These are phyloP conservation scores for Furcasterigmium furcatum DNA, from an alignment of 2,329 filamentous ascomycete species.

Conservation along the genomic window DNA sequence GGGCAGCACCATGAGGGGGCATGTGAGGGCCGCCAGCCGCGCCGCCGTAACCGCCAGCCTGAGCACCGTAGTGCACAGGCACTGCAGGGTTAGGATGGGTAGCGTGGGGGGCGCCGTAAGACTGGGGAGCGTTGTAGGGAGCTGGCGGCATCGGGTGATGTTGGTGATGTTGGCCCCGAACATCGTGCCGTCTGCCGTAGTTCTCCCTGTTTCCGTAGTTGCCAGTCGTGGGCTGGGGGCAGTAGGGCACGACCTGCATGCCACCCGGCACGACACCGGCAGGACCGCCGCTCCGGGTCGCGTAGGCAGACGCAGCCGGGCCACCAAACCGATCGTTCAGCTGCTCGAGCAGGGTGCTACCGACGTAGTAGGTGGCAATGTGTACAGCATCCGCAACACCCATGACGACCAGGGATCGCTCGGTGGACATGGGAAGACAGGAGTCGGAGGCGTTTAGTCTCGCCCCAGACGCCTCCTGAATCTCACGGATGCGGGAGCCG, in stretches of 20 bases:
- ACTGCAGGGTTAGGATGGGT: conserved; percentile 62
- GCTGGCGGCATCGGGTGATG: conserved; percentile 71
- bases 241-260: conserved; percentile 99
- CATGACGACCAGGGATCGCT: conserved; percentile 96
- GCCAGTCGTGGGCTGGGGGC: conserved; percentile 86
- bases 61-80: conserved; percentile 73
- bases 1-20: conserved; percentile 66
- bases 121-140: conserved; percentile 62
- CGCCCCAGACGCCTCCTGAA: conserved; percentile 95
- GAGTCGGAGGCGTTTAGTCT: conserved; percentile 95
- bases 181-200: conserved; percentile 70
- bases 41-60: conserved; percentile 71
- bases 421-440: conserved; percentile 89
- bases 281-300: conserved; percentile 88
- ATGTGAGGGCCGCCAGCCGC: conserved; percentile 61
- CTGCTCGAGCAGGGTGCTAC: conserved; percentile 96
- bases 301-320: conserved; percentile 95
- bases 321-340: conserved; percentile 95
- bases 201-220: conserved; percentile 90
- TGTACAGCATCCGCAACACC: conserved; percentile 97
- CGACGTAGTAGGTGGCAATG: conserved; percentile 98
- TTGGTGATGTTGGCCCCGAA: conserved; percentile 60
- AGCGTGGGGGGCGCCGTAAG: conserved; percentile 60
- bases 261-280: conserved; percentile 92
- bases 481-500: conserved; percentile 93